A percentile compares a stretch with the other conserved stretches of the same genome.
These are phyloP conservation scores for Xylaria sp. DNA, from an alignment of 2,329 filamentous ascomycete genomes.

Conservation along the genomic window DNA sequence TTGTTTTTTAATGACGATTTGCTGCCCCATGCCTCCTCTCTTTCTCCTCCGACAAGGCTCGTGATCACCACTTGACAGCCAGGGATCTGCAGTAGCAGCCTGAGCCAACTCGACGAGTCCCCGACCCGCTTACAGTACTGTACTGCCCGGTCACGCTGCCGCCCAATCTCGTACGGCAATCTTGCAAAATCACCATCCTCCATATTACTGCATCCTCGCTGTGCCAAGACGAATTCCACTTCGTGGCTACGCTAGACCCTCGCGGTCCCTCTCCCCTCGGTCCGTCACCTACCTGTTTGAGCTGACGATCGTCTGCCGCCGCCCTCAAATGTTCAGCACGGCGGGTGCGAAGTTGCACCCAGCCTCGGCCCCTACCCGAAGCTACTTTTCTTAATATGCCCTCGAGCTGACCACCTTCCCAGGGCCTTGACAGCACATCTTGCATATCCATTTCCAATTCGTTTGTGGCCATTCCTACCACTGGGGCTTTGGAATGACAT, in stretches of 20 bases:
- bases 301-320: conserved; percentile 36
- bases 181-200: neutral
- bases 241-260: conserved; percentile 31
- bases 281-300: conserved; percentile 39
- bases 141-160: too few species aligned
- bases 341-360: conserved; percentile 9
- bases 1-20: neutral
- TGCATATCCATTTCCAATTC: conserved; percentile 19
- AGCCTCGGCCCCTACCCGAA: conserved; percentile 23
- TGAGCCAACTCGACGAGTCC: neutral
- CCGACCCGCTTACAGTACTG: neutral
- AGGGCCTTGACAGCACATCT: conserved; percentile 21
- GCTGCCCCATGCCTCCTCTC: neutral
- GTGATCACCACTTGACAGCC: conserved; percentile 20
- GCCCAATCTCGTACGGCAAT: neutral
- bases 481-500: conserved; percentile 17
- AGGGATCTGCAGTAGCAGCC: conserved; percentile 1
- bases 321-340: conserved; percentile 4
- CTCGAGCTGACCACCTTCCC: conserved; percentile 18
- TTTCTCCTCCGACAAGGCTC: conserved; percentile 4
- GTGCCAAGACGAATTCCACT: conserved; percentile 33
- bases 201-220: conserved; percentile 13
- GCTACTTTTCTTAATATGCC: conserved; percentile 5
- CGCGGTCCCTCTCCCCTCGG: conserved; percentile 23
- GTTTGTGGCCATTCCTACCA: conserved; percentile 20